Conservation (phyloP, 2,329 filamentous ascomycete species). For the Botrytis fabae region DNA sequence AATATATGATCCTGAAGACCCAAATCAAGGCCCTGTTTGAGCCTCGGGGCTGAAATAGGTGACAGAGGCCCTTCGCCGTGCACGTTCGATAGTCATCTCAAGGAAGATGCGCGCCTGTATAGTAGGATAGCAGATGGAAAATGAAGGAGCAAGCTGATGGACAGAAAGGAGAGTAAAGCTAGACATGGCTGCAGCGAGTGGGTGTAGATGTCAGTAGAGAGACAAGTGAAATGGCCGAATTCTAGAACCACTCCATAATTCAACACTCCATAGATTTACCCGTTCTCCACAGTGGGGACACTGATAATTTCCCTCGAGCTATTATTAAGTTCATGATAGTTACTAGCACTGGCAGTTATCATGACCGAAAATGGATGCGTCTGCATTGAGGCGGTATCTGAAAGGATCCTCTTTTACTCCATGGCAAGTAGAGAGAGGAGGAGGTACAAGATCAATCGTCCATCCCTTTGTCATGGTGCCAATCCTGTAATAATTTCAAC, state of each 20-base stretch:
- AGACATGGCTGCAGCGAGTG: not conserved
- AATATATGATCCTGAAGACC: slow-evolving; percentile 16
- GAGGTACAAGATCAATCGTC: not conserved
- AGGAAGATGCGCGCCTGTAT: not conserved
- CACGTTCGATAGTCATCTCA: not conserved
- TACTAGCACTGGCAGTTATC: not conserved
- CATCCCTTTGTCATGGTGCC: slow-evolving; percentile 1
- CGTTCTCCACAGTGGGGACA: slow-evolving; percentile 15
- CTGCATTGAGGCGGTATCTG: slow-evolving; percentile 5
- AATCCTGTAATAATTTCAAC: not conserved
- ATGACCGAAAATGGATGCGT: not conserved
- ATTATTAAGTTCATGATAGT: not conserved
- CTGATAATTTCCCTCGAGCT: not conserved
- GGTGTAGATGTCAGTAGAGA: not conserved
- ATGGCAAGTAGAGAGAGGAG: not conserved
- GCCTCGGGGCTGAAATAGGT: not conserved
- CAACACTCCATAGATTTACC: not conserved
- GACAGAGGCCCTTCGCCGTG: slow-evolving; percentile 1
- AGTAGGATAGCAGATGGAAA: not conserved
- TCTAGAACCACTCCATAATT: slow-evolving; percentile 9
- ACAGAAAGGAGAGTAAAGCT: not conserved
- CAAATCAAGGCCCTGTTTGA: not conserved
- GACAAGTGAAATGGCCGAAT: slow-evolving; percentile 9
- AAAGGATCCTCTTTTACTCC: slow-evolving; percentile 9
- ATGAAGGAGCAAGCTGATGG: not conserved